Percentiles rank a stretch among this genome's conserved stretches.
Evolutionary conservation across 2,329 filamentous ascomycete genomes (phyloP).

Genomic region (Paramyrothecium sp.): DNA sequence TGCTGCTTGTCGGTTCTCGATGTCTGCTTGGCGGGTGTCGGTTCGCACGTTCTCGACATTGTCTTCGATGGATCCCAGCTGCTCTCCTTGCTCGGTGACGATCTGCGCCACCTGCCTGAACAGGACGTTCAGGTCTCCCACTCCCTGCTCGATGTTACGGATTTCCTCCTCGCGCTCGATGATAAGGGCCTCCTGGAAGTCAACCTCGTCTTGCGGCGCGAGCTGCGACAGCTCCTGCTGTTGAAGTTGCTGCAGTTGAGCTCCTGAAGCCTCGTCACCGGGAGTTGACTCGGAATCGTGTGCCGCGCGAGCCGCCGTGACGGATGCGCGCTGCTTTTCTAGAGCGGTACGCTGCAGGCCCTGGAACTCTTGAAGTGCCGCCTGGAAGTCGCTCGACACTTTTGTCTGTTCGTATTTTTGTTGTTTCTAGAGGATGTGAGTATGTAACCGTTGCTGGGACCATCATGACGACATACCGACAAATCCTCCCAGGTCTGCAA

Average conservation of each 20-base stretch:
- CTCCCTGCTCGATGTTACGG: constrained; percentile 93
- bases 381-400: constrained; percentile 88
- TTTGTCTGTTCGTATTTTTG: constrained; percentile 98
- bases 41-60: constrained; percentile 83
- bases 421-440: constrained; percentile 60
- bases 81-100: constrained; percentile 88
- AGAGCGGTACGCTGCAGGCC: constrained; percentile 83
- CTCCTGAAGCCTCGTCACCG: constrained; percentile 25
- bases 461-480: constrained; percentile 52
- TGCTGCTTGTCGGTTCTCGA: constrained; percentile 80
- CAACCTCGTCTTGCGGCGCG: constrained; percentile 89
- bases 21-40: constrained; percentile 81
- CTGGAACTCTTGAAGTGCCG: constrained; percentile 88
- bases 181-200: constrained; percentile 95
- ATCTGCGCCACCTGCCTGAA: constrained; percentile 99
- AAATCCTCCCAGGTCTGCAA: constrained; percentile 84
- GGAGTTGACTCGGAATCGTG: constrained; percentile 59
- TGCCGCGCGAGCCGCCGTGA: constrained; percentile 78
- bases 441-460: constrained; percentile 1
- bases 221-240: constrained; percentile 76
- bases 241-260: constrained; percentile 54
- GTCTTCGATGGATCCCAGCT: constrained; percentile 81
- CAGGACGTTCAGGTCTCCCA: constrained; percentile 91
- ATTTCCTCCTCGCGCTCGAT: constrained; percentile 97
- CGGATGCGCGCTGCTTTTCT: constrained; percentile 87